Evolutionary conservation across 73 alveolate species (phyloP).

Genomic region (Symbiodinium natans): DNA sequence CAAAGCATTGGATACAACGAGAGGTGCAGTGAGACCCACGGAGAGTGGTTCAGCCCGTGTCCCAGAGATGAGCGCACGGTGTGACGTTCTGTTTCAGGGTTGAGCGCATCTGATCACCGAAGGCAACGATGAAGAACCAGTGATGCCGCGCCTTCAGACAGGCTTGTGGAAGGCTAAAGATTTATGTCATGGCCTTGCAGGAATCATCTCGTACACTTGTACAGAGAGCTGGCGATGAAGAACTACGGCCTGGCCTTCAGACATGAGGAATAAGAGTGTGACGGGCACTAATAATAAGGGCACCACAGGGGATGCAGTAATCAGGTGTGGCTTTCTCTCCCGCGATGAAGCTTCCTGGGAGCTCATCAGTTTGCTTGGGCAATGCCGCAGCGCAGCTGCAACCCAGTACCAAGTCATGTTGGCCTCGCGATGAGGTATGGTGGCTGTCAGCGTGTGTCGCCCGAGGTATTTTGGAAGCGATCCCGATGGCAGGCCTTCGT

Average conservation of each 20-base stretch:
- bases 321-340: conserved; percentile 71
- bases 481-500: conserved; percentile 62
- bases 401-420: not conserved
- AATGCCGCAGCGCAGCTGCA: conserved; percentile 26
- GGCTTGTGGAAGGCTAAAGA: not conserved
- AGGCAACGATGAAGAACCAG: conserved; percentile 39
- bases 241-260: conserved; percentile 18
- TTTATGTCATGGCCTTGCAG: not conserved
- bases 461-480: conserved; percentile 62
- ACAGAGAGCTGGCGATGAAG: conserved; percentile 42
- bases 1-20: conserved; percentile 32
- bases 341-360: conserved; percentile 10
- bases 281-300: no score
- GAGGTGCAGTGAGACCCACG: conserved; percentile 51
- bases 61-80: not conserved
- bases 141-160: conserved; percentile 7
- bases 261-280: no score
- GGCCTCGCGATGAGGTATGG: not conserved
- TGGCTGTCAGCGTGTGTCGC: not conserved
- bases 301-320: no score
- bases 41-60: conserved; percentile 38
- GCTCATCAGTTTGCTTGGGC: conserved; percentile 9
- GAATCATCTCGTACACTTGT: conserved; percentile 54
- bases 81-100: not conserved
- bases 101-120: not conserved